Base-by-base conservation (phyloP, 1,139 yeast genomes). In the Saccharomycopsis hybrid region DNA sequence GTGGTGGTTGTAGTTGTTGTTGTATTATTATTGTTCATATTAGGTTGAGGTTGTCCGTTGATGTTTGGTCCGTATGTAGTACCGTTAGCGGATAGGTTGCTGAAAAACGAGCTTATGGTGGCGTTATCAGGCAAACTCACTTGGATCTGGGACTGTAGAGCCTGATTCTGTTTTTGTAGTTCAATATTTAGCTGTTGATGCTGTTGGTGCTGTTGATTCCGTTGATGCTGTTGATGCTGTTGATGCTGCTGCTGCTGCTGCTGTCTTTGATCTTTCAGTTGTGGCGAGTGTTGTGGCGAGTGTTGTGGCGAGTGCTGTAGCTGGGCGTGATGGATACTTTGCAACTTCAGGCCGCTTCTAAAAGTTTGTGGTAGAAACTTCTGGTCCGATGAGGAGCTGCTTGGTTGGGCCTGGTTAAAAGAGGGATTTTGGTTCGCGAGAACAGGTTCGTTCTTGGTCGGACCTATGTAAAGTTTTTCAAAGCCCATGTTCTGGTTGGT, bases 231-330 rank as follows among this genome's bases (percentile, higher is more conserved):
- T 11, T 37, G 40, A 30, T 39, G 47, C 36, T 43, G 48, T 25
- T 48, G 47, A 31, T 30, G 40, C 30, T 48, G 51, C 28, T 53
- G 53, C 13, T 46, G 43, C 7, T 47, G 49, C 8, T 48, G 47
- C 7, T 40, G 36, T 13, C 25, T n/a, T 37, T 37, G 41, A 4
- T 9, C 9, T 39, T 13, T 18, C 40, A n/a, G 36, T 30, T 43
- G 40, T 8, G 11, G 35, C 35, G 11, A 11, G 35, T 31, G 11
- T 31, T 43, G 40, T 31, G 7, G 18, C 18, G 18, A 18, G 18
- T 18, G 18, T 18, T 18, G 18, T 18, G 18, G 18, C 18, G 18
- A 18, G 18, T 18, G 18, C 18, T 18, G 18, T 18, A 18, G 18
- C 18, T 18, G 18, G 18, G 18, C 18, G 18, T 18, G 18, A 18